Evolutionary conservation across 1,139 yeast species (phyloP), one percentile per base, ranked within the genome.

Genomic region (Neolecta irregularis): DNA sequence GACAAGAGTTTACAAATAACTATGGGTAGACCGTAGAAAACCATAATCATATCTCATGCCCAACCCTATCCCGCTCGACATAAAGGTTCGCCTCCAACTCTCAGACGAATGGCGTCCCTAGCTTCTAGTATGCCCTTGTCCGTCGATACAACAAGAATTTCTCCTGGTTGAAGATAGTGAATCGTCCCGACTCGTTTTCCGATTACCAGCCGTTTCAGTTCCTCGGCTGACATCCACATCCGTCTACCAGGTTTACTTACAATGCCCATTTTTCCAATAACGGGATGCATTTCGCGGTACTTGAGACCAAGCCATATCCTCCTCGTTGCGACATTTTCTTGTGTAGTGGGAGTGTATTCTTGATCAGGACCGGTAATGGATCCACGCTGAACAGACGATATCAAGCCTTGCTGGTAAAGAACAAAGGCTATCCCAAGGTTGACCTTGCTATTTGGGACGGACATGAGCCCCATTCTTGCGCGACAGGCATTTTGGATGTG

Each of bases 301-400:
- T 88, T 88, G 52, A 88, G 62, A 1, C 85, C 92, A 15, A 88
- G 57, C 99, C 98, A 88, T 41, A 88, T 65, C 48, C 93, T 68
- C 51, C 98, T 71, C 1, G 91, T 69, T 12, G 93, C 60, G 31
- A 88, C 71, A 52, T 88, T 85, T 53, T 80, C 93, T 29, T 76
- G 83, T 0, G 96, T 83, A 20, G 79, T 81, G 25, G 83, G 93
- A 1, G 71, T 72, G 12, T 79, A 76, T 9, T 52, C 58, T 24
- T 50, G 50, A 54, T 91, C 96, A 12, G 98, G 98, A 1, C 95
- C 95, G n/a, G 67, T 56, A 3, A 71, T 62, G n/a, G 91, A 77
- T 3, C 98, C 99, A 48, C 80, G 69, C 53, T 79, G 92, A 36
- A 91, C 67, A 6, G 83, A 69, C 2, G 83, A 69, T 36, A 91